phyloP scores from a whole-genome alignment of 2,329 filamentous ascomycete genomes.

The Neobulgaria alba region DNA sequence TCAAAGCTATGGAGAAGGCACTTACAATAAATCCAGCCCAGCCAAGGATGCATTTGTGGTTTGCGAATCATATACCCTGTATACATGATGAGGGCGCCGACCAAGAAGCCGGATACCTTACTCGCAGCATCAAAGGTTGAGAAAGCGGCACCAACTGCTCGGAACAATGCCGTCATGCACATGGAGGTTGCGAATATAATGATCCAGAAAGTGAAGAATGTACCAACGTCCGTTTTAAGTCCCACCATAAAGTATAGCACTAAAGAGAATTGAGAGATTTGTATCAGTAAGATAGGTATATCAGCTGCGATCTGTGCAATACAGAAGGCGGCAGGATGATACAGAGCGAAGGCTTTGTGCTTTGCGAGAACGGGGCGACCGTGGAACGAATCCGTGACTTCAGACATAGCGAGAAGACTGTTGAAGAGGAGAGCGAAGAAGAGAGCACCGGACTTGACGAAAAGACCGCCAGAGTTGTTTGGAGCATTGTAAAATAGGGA shows the following conservation, averaged over 20 bases:
- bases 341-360: conserved; percentile 49
- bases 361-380: conserved; percentile 52
- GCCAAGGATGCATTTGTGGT: conserved; percentile 53
- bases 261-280: conserved; percentile 48
- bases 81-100: conserved; percentile 50
- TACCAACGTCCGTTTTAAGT: conserved; percentile 39
- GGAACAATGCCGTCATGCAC: conserved; percentile 50
- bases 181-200: conserved; percentile 42
- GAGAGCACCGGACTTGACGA: conserved; percentile 53
- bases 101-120: conserved; percentile 43
- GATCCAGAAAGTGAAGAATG: conserved; percentile 58
- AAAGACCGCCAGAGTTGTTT: conserved; percentile 48
- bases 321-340: conserved; percentile 51
- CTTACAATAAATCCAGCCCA: conserved; percentile 45
- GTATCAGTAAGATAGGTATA: conserved; percentile 47
- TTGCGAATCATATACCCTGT: conserved; percentile 56
- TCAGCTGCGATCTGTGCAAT: conserved; percentile 46
- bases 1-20: too few relatives aligned
- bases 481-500: conserved; percentile 61
- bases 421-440: conserved; percentile 59
- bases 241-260: conserved; percentile 58
- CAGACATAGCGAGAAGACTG: conserved; percentile 53
- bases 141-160: conserved; percentile 46
- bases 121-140: conserved; percentile 49
- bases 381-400: conserved; percentile 54